Evolutionary conservation across 1,284 basidiomycete genomes (phyloP).

Genomic region (Caloboletus firmus): DNA sequence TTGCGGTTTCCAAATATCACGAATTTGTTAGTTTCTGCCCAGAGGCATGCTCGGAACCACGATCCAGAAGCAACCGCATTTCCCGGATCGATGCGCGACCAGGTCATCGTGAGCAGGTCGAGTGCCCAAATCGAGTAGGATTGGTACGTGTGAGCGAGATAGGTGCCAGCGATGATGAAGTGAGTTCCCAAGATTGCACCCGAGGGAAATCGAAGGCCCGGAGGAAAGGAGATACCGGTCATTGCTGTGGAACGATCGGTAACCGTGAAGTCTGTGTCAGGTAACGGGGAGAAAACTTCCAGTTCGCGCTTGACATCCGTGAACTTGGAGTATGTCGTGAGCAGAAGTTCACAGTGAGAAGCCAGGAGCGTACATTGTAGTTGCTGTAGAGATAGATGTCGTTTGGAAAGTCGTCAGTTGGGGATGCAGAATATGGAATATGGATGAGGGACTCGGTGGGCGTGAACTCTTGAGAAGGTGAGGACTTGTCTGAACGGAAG

Average conservation of each 20-base stretch:
- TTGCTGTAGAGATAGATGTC: slow-evolving; percentile 85
- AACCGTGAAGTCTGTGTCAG: slow-evolving; percentile 69
- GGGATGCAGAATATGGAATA: slow-evolving; percentile 69
- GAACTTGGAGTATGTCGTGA: slow-evolving; percentile 54
- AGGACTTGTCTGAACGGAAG: slow-evolving; percentile 49
- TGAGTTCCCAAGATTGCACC: slow-evolving; percentile 87
- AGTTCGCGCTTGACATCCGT: slow-evolving; percentile 93
- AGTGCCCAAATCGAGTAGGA: slow-evolving; percentile 91
- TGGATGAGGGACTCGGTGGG: slow-evolving; percentile 64
- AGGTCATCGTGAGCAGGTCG: slow-evolving; percentile 75
- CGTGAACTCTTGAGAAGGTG: slow-evolving; percentile 46
- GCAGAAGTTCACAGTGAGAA: slow-evolving; percentile 14
- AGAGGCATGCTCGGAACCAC: slow-evolving; percentile 87
- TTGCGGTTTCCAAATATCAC: slow-evolving; percentile 87
- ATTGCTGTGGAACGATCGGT: slow-evolving; percentile 75
- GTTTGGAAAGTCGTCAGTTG: slow-evolving; percentile 72
- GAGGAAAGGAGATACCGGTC: slow-evolving; percentile 77
- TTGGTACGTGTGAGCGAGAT: slow-evolving; percentile 86
- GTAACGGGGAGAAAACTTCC: slow-evolving; percentile 79
- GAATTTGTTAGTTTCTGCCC: slow-evolving; percentile 78
- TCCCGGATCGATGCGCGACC: slow-evolving; percentile 84
- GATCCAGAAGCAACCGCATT: slow-evolving; percentile 77
- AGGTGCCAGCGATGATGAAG: slow-evolving; percentile 87
- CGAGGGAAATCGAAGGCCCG: slow-evolving; percentile 90
- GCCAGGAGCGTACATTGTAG: slow-evolving; percentile 68